Base-by-base conservation (phyloP, 306 rosid genomes). In the Glycine latifolia region DNA sequence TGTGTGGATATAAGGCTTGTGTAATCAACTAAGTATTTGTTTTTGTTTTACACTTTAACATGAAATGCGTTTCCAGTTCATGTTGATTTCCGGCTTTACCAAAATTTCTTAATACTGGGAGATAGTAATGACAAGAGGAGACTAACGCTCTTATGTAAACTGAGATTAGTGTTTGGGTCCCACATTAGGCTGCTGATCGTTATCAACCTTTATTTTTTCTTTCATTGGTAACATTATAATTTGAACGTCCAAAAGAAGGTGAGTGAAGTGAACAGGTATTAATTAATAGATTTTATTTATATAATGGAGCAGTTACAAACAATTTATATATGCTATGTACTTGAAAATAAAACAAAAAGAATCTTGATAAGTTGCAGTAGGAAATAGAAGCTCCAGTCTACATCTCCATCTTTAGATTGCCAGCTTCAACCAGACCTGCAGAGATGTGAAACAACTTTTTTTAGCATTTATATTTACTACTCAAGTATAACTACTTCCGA, bases 361-460 rank as follows among this genome's bases (percentile, higher is more conserved):
- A 84, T 89, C 75, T 79, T 78, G 66, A 82, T 54, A 84, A 71
- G 78, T 80, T 60, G 79, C 90, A 66, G 61, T 87, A 82, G 55
- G 73, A 59, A 69, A 80, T 33, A 68, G 79, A 82, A 60, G 68
- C 11, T 88, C 81, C 59, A 50, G 58, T 81, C 89, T 89, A 90
- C 89, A 88, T 88, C 92, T 91, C 92, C 92, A 85, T 90, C 92
- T 91, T 91, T 72, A 85, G 84, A 80, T 90, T 88, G 87, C 88
- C 79, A 65, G 84, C 92, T 81, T 94, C 98, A 82, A 84, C 54
- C 37, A 90, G 76, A 78, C 94, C 98, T 94, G 97, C 90, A 83
- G 75, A 84, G 75, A 85, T 78, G 52, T 52, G 65, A 82, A 48
- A 76, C 71, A 74, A 10, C 50, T 56, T 10, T 56, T 39, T 61